These are phyloP conservation scores for Malbranchea zuffiana DNA, from an alignment of 2,329 filamentous ascomycete species.

Conservation along the genomic window DNA sequence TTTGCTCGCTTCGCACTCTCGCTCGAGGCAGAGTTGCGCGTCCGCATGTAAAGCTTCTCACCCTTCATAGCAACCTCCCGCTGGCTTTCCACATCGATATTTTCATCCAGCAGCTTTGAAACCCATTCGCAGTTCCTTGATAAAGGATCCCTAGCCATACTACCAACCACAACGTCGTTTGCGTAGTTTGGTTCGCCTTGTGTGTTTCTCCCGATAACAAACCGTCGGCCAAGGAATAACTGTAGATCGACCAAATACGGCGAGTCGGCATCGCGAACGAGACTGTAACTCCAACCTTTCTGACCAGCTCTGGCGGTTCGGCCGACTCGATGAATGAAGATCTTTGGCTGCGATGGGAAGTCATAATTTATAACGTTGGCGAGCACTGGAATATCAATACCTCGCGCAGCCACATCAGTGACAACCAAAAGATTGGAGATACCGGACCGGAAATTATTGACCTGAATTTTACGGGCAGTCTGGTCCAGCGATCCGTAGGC, in stretches of 20 bases:
- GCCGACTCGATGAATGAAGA: conserved; percentile 92
- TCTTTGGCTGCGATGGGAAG: conserved; percentile 90
- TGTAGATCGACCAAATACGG: conserved; percentile 91
- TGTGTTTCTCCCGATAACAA: conserved; percentile 61
- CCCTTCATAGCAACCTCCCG: conserved; percentile 70
- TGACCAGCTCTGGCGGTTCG: conserved; percentile 89
- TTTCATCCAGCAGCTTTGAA: conserved; percentile 64
- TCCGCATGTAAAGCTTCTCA: conserved; percentile 84
- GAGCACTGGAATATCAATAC: conserved; percentile 93
- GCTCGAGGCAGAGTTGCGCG: conserved; percentile 75
- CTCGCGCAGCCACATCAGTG: conserved; percentile 89
- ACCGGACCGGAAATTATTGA: conserved; percentile 77
- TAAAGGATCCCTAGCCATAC: conserved; percentile 59
- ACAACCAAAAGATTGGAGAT: conserved; percentile 85
- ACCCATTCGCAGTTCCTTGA: conserved; percentile 73
- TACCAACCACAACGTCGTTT: conserved; percentile 72
- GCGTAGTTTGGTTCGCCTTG: conserved; percentile 57
- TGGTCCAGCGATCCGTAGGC: conserved; percentile 93
- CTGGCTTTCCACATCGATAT: conserved; percentile 60
- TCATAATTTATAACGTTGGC: conserved; percentile 99
- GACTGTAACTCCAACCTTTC: conserved; percentile 87
- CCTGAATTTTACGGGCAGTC: conserved; percentile 80
- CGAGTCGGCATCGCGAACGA: conserved; percentile 76
- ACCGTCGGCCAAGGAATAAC: conserved; percentile 76
- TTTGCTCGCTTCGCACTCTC: conserved; percentile 85